Base-by-base conservation (phyloP, 1,284 basidiomycete genomes). In the Porogramme epimiltina region DNA sequence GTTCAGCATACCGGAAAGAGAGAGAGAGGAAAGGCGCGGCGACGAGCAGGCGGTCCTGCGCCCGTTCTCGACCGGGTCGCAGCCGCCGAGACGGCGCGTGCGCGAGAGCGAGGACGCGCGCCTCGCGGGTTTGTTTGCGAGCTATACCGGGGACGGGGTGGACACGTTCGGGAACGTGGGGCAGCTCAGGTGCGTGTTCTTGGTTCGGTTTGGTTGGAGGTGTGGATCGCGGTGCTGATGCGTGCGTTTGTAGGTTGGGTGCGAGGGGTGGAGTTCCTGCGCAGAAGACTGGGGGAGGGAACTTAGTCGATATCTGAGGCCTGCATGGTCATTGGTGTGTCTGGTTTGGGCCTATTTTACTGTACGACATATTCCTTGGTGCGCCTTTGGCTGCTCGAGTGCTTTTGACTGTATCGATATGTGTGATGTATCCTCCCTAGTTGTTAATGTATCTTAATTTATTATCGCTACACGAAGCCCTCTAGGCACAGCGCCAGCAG, bases 131-230 rank as follows among this genome's bases (percentile, higher is more conserved):
- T 47, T 61, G 31, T 67, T 51, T 39, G 67, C 61, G 46, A 56
- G 26, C 37, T 62, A 60, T 34, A 56, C 48, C 24, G 63, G 58
- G 25, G 67, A 68, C 43, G 69, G 69, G 3, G 55, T 69, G 42
- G 69, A 71, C 40, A 70, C 69, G 39, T 71, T 71, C 36, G 69
- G 69, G 31, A 71, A 71, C 39, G 49, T 56, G 19, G 69, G 69
- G 11, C 45, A 52, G 40, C 62, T 71, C 19, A 48, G 67, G 64
- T 67, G 48, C 76, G 84, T 50, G 75, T 92, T 92, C 57, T 80
- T 91, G 54, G 89, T 85, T 13, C 85, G 85, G 59, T 73, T 80
- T 52, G 89, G 91, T 51, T 87, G 87, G 61, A 89, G 89, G 0
- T 73, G 85, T 67, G 91, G 93, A 70, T 62, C 42, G 37, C 41